Base-by-base conservation (phyloP, 1,284 basidiomycete genomes). In the Ustilago tritici region DNA sequence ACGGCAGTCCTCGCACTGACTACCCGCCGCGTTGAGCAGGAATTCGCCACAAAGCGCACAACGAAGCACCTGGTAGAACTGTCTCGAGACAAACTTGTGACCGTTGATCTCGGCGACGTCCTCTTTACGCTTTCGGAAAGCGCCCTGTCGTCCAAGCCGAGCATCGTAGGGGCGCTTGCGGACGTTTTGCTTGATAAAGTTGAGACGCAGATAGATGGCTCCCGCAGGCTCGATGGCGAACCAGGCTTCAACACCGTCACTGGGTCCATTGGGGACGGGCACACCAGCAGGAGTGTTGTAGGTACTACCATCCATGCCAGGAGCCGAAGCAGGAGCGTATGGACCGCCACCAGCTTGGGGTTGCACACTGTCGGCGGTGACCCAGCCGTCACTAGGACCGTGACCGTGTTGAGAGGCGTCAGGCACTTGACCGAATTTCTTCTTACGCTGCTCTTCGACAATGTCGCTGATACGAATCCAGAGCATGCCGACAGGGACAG, bases 71-170 rank as follows among this genome's bases (percentile, higher is more conserved):
- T 98, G 95, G 88, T 98, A 99, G 89, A 99, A 99, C 87, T 99
- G 97, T 61, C 92, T 91, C 83, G 95, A 93, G 60, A 99, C 90
- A 85, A 99, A 99, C 87, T 97, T 94, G 89, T 99, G 97, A 4
- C 97, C 97, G 85, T 99, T 99, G 93, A 98, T 98, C 88, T 98
- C 95, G 87, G 97, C 95, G 12, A 99, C 93, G 87, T 99, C 96
- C 82, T 93, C 96, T 88, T 98, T 98, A 85, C 95, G 93, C 88
- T 98, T 98, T 84, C 96, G 92, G 78, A 99, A 92, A 70, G 97
- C 97, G 72, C 96, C 97, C 88, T 98, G 96, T 87, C 97, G 94
- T 47, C 96, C 97, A 36, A 99, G 92, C 7, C 91, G 83, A 40
- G 87, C 93, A 84, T 99, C 97, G 81, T 95, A 88, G 38, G 95